phyloP scores from a whole-genome alignment of 1,284 basidiomycete species.

The Erythrobasidium hasegawianum region DNA sequence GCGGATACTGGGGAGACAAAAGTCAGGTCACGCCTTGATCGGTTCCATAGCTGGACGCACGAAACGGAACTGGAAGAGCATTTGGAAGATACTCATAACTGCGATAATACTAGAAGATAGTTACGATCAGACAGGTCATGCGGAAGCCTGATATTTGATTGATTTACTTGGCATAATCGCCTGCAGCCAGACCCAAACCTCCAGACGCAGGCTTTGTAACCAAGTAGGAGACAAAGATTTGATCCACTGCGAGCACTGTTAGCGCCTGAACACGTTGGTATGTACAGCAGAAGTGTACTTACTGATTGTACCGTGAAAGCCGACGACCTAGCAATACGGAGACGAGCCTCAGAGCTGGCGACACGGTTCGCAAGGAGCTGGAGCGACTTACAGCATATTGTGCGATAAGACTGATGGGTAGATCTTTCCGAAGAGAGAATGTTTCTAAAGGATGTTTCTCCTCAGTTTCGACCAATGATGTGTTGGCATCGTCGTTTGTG shows the following conservation, averaged over 20 bases:
- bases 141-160: neutral
- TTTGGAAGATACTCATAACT: slow-evolving; percentile 43
- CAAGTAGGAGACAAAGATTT: slow-evolving; percentile 41
- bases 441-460: slow-evolving; percentile 28
- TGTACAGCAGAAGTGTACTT: neutral
- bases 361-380: no score
- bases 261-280: neutral
- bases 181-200: slow-evolving; percentile 40
- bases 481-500: slow-evolving; percentile 3
- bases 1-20: slow-evolving; percentile 37
- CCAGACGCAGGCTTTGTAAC: slow-evolving; percentile 13
- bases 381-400: slow-evolving; percentile 36
- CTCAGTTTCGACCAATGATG: neutral
- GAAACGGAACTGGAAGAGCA: slow-evolving; percentile 44
- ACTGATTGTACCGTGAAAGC: slow-evolving; percentile 40
- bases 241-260: slow-evolving; percentile 33
- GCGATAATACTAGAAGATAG: slow-evolving; percentile 32
- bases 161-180: slow-evolving; percentile 36
- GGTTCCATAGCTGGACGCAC: neutral
- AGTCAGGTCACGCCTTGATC: neutral
- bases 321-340: slow-evolving; percentile 22
- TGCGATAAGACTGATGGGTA: slow-evolving; percentile 43
- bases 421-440: slow-evolving; percentile 38
- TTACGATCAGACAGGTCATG: no score
- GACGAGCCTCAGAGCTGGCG: no score